phyloP scores from a whole-genome alignment of 73 alveolate genomes.

The Paramecium bursaria region DNA sequence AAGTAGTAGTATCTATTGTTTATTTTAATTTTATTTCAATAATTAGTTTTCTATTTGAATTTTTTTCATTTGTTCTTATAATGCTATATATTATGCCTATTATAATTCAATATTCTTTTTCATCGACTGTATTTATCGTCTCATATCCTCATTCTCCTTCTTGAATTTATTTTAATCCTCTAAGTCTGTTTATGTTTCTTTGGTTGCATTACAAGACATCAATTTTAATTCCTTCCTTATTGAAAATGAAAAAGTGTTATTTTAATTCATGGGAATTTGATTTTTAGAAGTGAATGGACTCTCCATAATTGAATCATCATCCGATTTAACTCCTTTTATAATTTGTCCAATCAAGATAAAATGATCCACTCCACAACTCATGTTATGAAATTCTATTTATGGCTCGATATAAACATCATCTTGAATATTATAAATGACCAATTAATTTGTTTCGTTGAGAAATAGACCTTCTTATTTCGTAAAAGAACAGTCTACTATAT shows the following conservation, averaged over 20 bases:
- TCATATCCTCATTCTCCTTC: constrained; percentile 19
- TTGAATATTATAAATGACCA: too few species aligned
- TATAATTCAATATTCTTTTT: constrained; percentile 31
- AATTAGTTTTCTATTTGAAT: neutral
- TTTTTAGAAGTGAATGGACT: constrained; percentile 4
- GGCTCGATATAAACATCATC: too few species aligned
- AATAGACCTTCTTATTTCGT: too few species aligned
- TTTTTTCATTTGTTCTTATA: neutral
- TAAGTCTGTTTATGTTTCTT: constrained; percentile 20
- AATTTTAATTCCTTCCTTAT: constrained; percentile 33
- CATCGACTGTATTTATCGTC: neutral
- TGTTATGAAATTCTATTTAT: constrained; percentile 17
- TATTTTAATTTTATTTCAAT: constrained; percentile 19
- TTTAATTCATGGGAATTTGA: neutral
- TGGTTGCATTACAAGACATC: neutral
- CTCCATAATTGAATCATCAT: constrained; percentile 11
- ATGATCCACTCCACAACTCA: constrained; percentile 46
- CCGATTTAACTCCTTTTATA: neutral
- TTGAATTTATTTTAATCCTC: neutral
- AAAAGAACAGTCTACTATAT: too few species aligned
- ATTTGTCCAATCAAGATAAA: neutral
- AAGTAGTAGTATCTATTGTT: neutral
- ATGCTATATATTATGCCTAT: neutral
- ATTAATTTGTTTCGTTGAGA: too few species aligned
- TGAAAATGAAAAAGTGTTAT: constrained; percentile 50